Base-by-base conservation (phyloP, 768 basidiomycete genomes). In the Lentinula detonsa region DNA sequence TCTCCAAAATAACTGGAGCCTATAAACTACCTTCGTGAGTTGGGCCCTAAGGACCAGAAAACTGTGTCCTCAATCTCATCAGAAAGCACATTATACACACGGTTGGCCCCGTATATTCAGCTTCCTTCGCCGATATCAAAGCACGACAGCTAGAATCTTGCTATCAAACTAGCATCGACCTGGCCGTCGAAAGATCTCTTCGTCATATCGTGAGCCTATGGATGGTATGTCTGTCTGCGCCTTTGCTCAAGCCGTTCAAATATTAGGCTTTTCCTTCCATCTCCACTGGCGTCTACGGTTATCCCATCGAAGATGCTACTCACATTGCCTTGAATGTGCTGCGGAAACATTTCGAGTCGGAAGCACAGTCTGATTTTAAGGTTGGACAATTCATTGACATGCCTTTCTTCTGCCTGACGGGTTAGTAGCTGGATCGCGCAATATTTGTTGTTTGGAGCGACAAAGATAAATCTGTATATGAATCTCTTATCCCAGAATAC, bases 21-120 rank as follows among this genome's bases (percentile, higher is more conserved):
- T 89, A 93, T 66, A 72, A 84, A 56, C 79, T 94, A 40, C 90
- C 91, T 53, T 79, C 90, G 92, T 93, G 61, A 65, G 87, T 59
- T n/a, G 35, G 21, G 57, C 4, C 51, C 13, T 53, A 13, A 18
- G 59, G 3, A 23, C 18, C 9, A 10, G 5, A 15, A 37, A 3
- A 18, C 2, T 55, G 7, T 28, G 37, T 21, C 10, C 11, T 18
- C 28, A 33, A n/a, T 9, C 11, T 13, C 33, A 11, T 23, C 64
- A 90, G 91, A 40, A 80, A 81, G 40, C 78, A 87, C 68, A 77
- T 94, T 61, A 90, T 94, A 45, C 92, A 93, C 66, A 80, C 92
- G 3, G 92, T 93, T 15, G 92, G 92, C 10, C 92, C 92, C 0
- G 70, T 90, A 1, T 92, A 88, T 69, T 77, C 76, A 4, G 59